Base-by-base conservation (phyloP, 176 grass and related monocot genomes). In the Eleusine coracana region DNA sequence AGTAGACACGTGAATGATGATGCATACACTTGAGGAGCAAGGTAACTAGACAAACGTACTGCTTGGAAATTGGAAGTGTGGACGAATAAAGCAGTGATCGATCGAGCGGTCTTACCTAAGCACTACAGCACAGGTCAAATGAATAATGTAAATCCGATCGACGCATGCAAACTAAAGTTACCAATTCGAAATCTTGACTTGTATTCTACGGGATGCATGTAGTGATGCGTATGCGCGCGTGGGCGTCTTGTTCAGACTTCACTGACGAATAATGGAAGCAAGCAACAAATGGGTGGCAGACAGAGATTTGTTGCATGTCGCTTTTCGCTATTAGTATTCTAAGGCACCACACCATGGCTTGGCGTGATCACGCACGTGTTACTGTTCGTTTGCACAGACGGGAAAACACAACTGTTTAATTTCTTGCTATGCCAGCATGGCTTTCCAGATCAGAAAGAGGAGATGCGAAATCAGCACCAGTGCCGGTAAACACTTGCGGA, bases 91-190 rank as follows among this genome's bases (percentile, higher is more conserved):
- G 64, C 4, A 40, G 21, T 17, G 48, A 77, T 70, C 25, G 82
- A 77, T 84, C 21, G 75, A 50, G 20, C 49, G 55, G 67, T 86
- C 64, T 70, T 50, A 79, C 84, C 83, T 64, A 68, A 44, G 37
- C 14, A 80, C 1, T 48, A 7, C 10, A 44, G 28, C 10, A 18
- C 39, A 21, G 8, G 74, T 38, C 39, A 61, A 70, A 62, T 21
- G 9, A 64, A 10, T 11, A 23, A 6, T 34, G 31, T 34, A 34
- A 21, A 60, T 60, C 56, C 6, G 18, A 49, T 38, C n/a, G 37
- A 5, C 11, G 36, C 21, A 4, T 34, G 25, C 46, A 1, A 45
- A 13, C 2, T 0, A n/a, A 31, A 16, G 15, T 28, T 2, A 9
- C 28, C 42, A 46, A 61, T 49, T 20, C 34, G 34, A 62, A 71